Conservation (phyloP, 257 asterid species). For the Parsonsia alboflavescens region DNA sequence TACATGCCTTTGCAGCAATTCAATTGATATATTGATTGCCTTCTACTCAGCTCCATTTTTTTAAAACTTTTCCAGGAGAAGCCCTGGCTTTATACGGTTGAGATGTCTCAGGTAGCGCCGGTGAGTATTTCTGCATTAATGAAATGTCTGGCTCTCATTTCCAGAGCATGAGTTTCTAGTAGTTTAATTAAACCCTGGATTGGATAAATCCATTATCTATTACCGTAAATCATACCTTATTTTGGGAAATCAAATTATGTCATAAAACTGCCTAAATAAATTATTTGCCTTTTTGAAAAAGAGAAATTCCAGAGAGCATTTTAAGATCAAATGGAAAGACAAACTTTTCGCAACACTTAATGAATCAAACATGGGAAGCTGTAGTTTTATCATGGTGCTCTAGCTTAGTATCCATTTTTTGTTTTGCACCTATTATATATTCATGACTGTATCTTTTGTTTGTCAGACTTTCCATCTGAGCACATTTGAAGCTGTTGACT, state of each 20-base stretch:
- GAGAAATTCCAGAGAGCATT: neutral
- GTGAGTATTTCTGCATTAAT: conserved; percentile 46
- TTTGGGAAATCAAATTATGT: neutral
- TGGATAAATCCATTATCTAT: neutral
- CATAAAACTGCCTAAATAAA: neutral
- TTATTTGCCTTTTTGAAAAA: neutral
- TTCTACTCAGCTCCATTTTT: neutral
- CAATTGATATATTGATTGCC: neutral
- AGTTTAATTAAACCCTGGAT: neutral
- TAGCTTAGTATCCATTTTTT: neutral
- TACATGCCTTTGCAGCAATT: neutral
- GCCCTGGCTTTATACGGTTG: conserved; percentile 75
- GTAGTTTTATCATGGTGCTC: neutral
- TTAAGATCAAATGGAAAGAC: neutral
- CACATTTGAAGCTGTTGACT: conserved; percentile 70
- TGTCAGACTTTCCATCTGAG: conserved; percentile 68
- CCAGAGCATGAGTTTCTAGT: neutral
- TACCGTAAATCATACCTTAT: neutral
- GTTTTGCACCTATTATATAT: neutral
- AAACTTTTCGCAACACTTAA: neutral
- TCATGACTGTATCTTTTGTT: conserved; percentile 18
- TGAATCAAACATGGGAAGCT: neutral
- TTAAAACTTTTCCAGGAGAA: conserved; percentile 55
- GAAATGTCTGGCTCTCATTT: neutral
- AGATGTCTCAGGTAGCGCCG: conserved; percentile 69